A percentile compares a stretch with the other conserved stretches of the same genome.
These are phyloP conservation scores for Globisporangium emineosum DNA, from an alignment of 352 stramenopile species.

Conservation along the genomic window DNA sequence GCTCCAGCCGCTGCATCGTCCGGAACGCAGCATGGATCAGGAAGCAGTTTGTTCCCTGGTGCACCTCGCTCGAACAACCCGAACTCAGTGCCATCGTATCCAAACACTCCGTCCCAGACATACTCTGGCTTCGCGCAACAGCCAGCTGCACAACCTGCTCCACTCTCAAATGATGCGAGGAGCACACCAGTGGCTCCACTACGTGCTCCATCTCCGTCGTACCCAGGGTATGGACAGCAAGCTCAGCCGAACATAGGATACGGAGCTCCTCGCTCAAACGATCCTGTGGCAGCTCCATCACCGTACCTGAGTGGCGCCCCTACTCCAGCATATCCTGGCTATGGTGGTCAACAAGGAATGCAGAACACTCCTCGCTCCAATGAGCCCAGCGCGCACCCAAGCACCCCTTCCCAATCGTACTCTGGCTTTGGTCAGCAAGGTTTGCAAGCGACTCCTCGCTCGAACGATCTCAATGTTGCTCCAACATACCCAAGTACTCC, in stretches of 20 bases:
- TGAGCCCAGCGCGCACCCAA: slow-evolving; percentile 16
- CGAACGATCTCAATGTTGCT: slow-evolving; percentile 18
- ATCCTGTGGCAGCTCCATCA: slow-evolving; percentile 19
- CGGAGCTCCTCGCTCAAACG: slow-evolving; percentile 19
- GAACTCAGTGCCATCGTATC: slow-evolving; percentile 27
- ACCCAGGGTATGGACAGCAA: slow-evolving; percentile 15
- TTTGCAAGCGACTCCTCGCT: slow-evolving; percentile 20
- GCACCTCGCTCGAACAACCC: slow-evolving; percentile 21
- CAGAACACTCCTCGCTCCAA: slow-evolving; percentile 16
- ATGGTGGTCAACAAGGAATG: slow-evolving; percentile 1
- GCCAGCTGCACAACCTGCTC: slow-evolving; percentile 18
- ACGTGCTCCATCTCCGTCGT: slow-evolving; percentile 12
- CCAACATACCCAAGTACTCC: slow-evolving; percentile 28
- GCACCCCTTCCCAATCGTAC: slow-evolving; percentile 9
- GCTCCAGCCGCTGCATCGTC: slow-evolving; percentile 7
- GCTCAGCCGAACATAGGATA: slow-evolving; percentile 13
- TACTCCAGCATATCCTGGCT: neutral
- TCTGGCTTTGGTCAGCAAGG: slow-evolving; percentile 12
- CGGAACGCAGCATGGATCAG: slow-evolving; percentile 16
- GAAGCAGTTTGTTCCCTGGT: slow-evolving; percentile 35
- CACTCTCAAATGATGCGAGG: slow-evolving; percentile 10
- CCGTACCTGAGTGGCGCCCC: slow-evolving; percentile 19
- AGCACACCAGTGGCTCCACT: slow-evolving; percentile 1
- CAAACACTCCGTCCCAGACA: slow-evolving; percentile 19
- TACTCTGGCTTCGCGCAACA: slow-evolving; percentile 19